A percentile compares a stretch with the other conserved stretches of the same genome.
Conservation (phyloP, 495 filamentous ascomycete species). For the Ascodesmis nigricans region DNA sequence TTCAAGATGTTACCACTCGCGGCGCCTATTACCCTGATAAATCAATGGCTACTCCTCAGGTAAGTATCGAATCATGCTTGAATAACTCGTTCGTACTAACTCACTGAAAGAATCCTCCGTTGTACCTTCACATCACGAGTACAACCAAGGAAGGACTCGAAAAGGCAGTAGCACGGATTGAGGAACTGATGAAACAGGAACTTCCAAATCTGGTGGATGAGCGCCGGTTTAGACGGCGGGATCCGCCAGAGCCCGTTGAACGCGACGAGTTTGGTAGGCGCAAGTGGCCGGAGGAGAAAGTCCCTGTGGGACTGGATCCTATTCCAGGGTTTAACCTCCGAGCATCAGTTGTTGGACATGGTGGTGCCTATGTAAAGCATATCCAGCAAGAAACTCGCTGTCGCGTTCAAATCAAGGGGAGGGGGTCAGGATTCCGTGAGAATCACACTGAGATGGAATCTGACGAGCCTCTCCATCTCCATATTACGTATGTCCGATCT, state of each 20-base stretch:
- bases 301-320: slow-evolving; percentile 72
- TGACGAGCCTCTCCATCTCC: slow-evolving; percentile 85
- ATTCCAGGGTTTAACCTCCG: slow-evolving; percentile 91
- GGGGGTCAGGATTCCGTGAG: slow-evolving; percentile 88
- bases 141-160: slow-evolving; percentile 82
- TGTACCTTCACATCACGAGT: slow-evolving; percentile 89
- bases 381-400: slow-evolving; percentile 88
- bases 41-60: slow-evolving; percentile 80
- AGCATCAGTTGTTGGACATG: slow-evolving; percentile 83
- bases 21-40: slow-evolving; percentile 94
- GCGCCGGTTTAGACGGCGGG: slow-evolving; percentile 70
- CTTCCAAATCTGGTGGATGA: slow-evolving; percentile 90
- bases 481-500: slow-evolving; percentile 56
- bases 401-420: slow-evolving; percentile 92
- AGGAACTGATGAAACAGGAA: slow-evolving; percentile 91
- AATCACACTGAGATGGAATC: slow-evolving; percentile 61
- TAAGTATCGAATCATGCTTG: slow-evolving; percentile 28
- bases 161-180: slow-evolving; percentile 58
- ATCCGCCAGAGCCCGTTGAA: slow-evolving; percentile 64
- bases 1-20: slow-evolving; percentile 95
- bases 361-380: slow-evolving; percentile 86
- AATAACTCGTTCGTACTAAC: not conserved
- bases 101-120: slow-evolving; percentile 55
- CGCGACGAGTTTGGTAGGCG: slow-evolving; percentile 89
- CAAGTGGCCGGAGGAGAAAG: slow-evolving; percentile 96